A percentile compares a stretch with the other conserved stretches of the same genome.
Conservation (phyloP, 169 alveolate species). For the Babesia bigemina region DNA sequence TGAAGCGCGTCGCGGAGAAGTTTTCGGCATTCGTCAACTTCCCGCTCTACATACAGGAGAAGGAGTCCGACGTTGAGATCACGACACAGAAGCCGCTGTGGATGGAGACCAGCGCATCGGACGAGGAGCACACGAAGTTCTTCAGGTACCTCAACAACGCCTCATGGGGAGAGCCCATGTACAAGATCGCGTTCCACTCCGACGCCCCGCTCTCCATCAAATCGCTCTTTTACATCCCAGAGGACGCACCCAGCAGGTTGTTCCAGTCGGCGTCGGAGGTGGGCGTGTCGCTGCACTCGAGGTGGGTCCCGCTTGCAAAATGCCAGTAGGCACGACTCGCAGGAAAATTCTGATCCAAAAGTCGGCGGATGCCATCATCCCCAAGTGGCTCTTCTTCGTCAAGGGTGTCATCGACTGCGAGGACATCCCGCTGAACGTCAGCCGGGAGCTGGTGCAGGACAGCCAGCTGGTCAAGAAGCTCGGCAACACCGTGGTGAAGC, state of each 20-base stretch:
- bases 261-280: conserved; percentile 83
- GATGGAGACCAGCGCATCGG: conserved; percentile 87
- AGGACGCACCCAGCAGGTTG: conserved; percentile 88
- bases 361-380: conserved; percentile 89
- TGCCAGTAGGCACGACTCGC: background rate
- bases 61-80: conserved; percentile 74
- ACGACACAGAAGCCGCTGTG: conserved; percentile 84
- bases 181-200: conserved; percentile 84
- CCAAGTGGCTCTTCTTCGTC: conserved; percentile 93
- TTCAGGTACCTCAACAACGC: conserved; percentile 79
- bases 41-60: conserved; percentile 80
- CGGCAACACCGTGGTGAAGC: conserved; percentile 87
- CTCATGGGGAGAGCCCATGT: conserved; percentile 85
- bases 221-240: conserved; percentile 85
- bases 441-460: conserved; percentile 94
- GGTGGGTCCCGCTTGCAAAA: conserved; percentile 30
- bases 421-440: conserved; percentile 94
- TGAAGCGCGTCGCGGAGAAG: conserved; percentile 82
- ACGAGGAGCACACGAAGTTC: conserved; percentile 90
- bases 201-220: conserved; percentile 94
- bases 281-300: conserved; percentile 85
- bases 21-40: conserved; percentile 91
- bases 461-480: conserved; percentile 88
- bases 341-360: conserved; percentile 91
- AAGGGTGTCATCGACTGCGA: conserved; percentile 98